Conservation (phyloP, 2,329 filamentous ascomycete genomes). For the Parafenestella ontariensis region DNA sequence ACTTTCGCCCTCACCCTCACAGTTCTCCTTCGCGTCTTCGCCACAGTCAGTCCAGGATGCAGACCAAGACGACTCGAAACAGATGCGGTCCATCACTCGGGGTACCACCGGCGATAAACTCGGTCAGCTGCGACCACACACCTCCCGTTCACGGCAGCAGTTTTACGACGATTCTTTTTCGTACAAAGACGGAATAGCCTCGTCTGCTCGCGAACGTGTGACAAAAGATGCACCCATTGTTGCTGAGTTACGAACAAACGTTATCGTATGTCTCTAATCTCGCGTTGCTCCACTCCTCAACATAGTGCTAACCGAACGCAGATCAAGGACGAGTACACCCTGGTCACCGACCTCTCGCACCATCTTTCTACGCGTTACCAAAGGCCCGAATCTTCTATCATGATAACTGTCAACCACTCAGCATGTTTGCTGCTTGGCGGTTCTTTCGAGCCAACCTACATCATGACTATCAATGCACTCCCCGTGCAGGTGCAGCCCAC, state of each 20-base stretch:
- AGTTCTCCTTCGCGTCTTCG: slow-evolving; percentile 47
- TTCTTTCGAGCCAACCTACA: slow-evolving; percentile 80
- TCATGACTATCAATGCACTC: slow-evolving; percentile 75
- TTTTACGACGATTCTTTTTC: slow-evolving; percentile 49
- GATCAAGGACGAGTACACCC: slow-evolving; percentile 76
- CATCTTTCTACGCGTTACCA: slow-evolving; percentile 78
- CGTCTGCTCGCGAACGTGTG: slow-evolving; percentile 51
- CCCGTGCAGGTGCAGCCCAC: slow-evolving; percentile 72
- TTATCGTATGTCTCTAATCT: slow-evolving; percentile 54
- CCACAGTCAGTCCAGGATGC: slow-evolving; percentile 37
- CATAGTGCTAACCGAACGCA: slow-evolving; percentile 48
- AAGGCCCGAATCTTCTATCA: slow-evolving; percentile 74
- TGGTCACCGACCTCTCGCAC: slow-evolving; percentile 76
- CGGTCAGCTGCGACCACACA: slow-evolving; percentile 20
- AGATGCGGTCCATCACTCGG: slow-evolving; percentile 21
- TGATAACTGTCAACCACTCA: slow-evolving; percentile 78
- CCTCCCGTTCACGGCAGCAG: slow-evolving; percentile 39
- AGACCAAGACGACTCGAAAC: slow-evolving; percentile 18
- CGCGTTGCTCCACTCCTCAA: slow-evolving; percentile 11
- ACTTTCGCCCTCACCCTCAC: slow-evolving; percentile 46
- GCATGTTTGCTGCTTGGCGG: slow-evolving; percentile 77
- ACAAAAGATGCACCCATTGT: slow-evolving; percentile 56
- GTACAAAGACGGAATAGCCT: slow-evolving; percentile 44
- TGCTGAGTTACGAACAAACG: slow-evolving; percentile 58
- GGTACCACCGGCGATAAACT: slow-evolving; percentile 29